Evolutionary conservation across 768 basidiomycete genomes (phyloP), one percentile per base, ranked within the genome.

Genomic region (Chalciporus sphaerocephalus): DNA sequence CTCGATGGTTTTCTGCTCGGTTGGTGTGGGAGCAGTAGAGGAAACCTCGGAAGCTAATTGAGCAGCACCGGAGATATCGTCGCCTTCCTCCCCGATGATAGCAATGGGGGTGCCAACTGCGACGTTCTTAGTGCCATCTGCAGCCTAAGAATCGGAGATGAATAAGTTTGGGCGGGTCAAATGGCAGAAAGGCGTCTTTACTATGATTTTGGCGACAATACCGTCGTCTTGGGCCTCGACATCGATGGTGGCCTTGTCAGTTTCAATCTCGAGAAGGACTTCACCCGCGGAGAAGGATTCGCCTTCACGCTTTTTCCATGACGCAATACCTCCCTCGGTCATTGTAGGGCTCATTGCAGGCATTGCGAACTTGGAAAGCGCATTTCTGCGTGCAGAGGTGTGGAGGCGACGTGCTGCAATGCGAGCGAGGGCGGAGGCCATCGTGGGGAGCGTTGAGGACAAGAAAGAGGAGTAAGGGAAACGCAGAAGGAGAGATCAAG

Each of bases 341-440:
- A 99, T 99, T 47, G 96, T 99, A 24, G 96, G 96, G 52, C 92
- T 95, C 95, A 98, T 99, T 56, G 96, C 93, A 47, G 93, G 94
- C 92, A 96, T 94, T 52, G 83, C 74, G 72, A 97, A 94, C 65
- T 83, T 90, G 49, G 87, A 73, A 55, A 98, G 78, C 30, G 86
- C 93, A 71, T 76, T 71, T 57, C 87, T 73, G 51, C 81, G 79
- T 44, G 85, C 77, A 23, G 94, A 93, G 59, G 79, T 77, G 74
- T 93, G 90, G 43, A 97, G 73, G 59, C 87, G 76, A 62, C 88
- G 81, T 52, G 78, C 69, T 55, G 81, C 71, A 54, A 81, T 64
- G 59, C 83, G 87, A 59, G 80, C 80, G 61, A 87, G 64, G 52
- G 78, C 73, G 59, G 73, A 72, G 56, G 80, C 76, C 84, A 87